These are phyloP conservation scores for Proteromonas lacertae DNA, from an alignment of 352 stramenopile species.

Conservation along the genomic window DNA sequence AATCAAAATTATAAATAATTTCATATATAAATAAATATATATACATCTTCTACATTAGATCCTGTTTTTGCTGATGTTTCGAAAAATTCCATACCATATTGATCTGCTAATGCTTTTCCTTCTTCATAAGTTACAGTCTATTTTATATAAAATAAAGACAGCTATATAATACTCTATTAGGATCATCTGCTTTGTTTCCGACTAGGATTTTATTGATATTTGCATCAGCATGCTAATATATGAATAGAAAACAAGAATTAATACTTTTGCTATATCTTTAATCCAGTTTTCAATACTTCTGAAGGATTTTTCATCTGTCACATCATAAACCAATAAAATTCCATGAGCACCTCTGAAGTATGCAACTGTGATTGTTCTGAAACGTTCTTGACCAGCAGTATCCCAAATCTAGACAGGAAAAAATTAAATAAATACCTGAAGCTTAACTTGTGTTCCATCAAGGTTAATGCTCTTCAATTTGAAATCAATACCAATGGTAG, in stretches of 20 bases:
- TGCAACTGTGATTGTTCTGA: constrained; percentile 54
- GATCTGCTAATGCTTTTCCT: constrained; percentile 31
- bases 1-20: too few relatives aligned
- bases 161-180: constrained; percentile 62
- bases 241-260: constrained; percentile 11
- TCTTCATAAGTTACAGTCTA: constrained; percentile 1
- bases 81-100: constrained; percentile 38
- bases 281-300: constrained; percentile 77
- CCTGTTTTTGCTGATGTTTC: constrained; percentile 48
- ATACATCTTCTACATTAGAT: constrained; percentile 47
- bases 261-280: constrained; percentile 42
- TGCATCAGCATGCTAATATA: constrained; percentile 72
- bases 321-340: constrained; percentile 23
- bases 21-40: too few relatives aligned
- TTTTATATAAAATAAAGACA: background rate
- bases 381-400: constrained; percentile 49
- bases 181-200: constrained; percentile 91
- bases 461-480: constrained; percentile 61
- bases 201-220: constrained; percentile 99
- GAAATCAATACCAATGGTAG: constrained; percentile 18
- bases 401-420: too few relatives aligned
- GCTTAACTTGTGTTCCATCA: constrained; percentile 47
- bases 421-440: too few relatives aligned
- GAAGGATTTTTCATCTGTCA: constrained; percentile 51
- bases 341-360: constrained; percentile 58